phyloP scores from a whole-genome alignment of 163 green algal species.

The Scenedesmus sp. region DNA sequence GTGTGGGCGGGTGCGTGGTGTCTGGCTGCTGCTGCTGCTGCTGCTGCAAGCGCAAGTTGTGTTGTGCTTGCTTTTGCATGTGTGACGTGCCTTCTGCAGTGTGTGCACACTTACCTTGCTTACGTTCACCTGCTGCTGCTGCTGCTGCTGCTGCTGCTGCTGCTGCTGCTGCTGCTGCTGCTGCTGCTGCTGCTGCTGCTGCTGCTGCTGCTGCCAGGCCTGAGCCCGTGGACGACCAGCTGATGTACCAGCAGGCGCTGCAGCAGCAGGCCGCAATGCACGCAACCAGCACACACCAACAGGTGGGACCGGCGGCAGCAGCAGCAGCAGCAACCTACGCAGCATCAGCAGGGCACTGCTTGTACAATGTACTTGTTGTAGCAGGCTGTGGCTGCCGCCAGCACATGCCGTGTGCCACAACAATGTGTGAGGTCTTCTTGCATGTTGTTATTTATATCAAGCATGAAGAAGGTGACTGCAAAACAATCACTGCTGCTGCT shows the following conservation, averaged over 20 bases:
- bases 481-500: background rate
- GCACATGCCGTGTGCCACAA: background rate
- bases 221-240: slow-evolving; percentile 53
- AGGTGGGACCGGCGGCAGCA: background rate
- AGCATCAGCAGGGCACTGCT: background rate
- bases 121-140: background rate
- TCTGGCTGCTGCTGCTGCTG: background rate
- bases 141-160: background rate
- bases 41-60: background rate
- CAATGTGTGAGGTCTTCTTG: background rate
- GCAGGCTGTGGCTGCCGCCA: background rate
- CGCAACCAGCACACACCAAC: slow-evolving; percentile 53
- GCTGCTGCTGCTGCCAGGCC: slow-evolving; percentile 1
- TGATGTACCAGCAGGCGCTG: slow-evolving; percentile 58
- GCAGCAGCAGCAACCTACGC: background rate
- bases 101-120: too few species aligned
- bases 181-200: slow-evolving; percentile 13
- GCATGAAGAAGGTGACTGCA: background rate
- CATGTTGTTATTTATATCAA: background rate
- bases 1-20: background rate
- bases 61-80: background rate
- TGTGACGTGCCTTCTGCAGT: background rate
- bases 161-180: too few species aligned
- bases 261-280: slow-evolving; percentile 56
- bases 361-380: background rate